Conservation (phyloP, 805 yeast genomes). For the Ogataea wickerhamii region DNA sequence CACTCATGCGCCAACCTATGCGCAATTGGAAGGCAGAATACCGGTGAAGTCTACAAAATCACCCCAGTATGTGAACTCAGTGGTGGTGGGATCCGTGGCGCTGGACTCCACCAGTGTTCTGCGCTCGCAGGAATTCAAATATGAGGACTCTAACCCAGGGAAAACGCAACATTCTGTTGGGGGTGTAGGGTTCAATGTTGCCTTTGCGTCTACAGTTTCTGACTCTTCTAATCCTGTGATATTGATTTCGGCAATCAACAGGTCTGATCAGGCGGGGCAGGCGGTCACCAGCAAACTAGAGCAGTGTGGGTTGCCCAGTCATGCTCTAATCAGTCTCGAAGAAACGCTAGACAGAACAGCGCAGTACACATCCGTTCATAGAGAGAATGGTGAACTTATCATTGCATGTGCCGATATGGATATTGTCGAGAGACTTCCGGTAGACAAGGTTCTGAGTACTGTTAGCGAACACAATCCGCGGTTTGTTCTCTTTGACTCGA, state of each 20-base stretch:
- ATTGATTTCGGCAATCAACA: slow-evolving; percentile 57
- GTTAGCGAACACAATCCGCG: slow-evolving; percentile 43
- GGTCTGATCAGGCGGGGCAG: slow-evolving; percentile 49
- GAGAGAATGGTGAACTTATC: slow-evolving; percentile 54
- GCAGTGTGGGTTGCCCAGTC: slow-evolving; percentile 27
- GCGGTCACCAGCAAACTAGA: slow-evolving; percentile 33
- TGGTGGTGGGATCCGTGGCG: slow-evolving; percentile 74
- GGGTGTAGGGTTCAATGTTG: slow-evolving; percentile 82
- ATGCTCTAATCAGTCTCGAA: slow-evolving; percentile 37
- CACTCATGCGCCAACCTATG: background rate
- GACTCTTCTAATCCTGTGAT: slow-evolving; percentile 29
- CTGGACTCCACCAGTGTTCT: slow-evolving; percentile 63
- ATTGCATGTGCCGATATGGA: slow-evolving; percentile 85
- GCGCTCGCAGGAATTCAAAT: slow-evolving; percentile 17
- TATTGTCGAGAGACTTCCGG: slow-evolving; percentile 51
- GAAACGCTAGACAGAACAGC: slow-evolving; percentile 38
- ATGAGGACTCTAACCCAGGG: slow-evolving; percentile 76
- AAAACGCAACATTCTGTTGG: slow-evolving; percentile 56
- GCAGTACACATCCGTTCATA: slow-evolving; percentile 70
- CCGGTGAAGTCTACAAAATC: background rate
- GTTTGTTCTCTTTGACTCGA: slow-evolving; percentile 63
- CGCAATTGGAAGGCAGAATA: background rate
- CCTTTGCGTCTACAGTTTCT: slow-evolving; percentile 51
- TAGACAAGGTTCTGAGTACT: slow-evolving; percentile 39
- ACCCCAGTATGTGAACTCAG: slow-evolving; percentile 23